These are phyloP conservation scores for Leccinum arenicola DNA, from an alignment of 768 basidiomycete species.

Conservation along the genomic window DNA sequence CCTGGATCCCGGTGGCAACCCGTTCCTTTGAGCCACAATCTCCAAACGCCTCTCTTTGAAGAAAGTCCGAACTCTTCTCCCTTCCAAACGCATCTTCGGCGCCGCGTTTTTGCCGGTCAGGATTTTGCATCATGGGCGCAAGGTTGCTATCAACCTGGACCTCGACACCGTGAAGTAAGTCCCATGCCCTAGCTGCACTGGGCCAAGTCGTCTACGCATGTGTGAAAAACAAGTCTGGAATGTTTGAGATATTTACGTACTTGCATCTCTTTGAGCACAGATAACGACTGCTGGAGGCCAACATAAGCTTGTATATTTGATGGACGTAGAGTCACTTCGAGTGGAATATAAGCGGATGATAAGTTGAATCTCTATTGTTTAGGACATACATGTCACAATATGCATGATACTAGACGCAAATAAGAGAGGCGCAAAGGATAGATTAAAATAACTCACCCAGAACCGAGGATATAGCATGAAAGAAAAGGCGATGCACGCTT, in stretches of 20 bases:
- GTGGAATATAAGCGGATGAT: slow-evolving; percentile 11
- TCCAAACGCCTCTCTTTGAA: slow-evolving; percentile 41
- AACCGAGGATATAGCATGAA: slow-evolving; percentile 65
- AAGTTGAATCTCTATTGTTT: neutral
- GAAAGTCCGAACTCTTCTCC: slow-evolving; percentile 47
- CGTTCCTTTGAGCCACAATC: slow-evolving; percentile 23
- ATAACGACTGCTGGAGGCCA: slow-evolving; percentile 62
- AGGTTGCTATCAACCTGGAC: slow-evolving; percentile 45
- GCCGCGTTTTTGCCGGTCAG: slow-evolving; percentile 52
- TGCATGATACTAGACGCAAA: slow-evolving; percentile 65
- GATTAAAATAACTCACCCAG: slow-evolving; percentile 51
- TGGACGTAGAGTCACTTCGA: slow-evolving; percentile 66
- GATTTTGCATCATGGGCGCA: slow-evolving; percentile 35
- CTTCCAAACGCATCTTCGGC: slow-evolving; percentile 64
- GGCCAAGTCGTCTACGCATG: slow-evolving; percentile 61
- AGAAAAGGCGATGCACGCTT: slow-evolving; percentile 62
- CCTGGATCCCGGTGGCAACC: slow-evolving; percentile 49
- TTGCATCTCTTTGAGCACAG: slow-evolving; percentile 65
- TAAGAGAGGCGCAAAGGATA: neutral
- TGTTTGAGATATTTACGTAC: slow-evolving; percentile 35
- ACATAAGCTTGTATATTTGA: slow-evolving; percentile 66
- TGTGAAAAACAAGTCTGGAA: slow-evolving; percentile 11
- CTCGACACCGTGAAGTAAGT: slow-evolving; percentile 65
- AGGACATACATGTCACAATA: slow-evolving; percentile 59
- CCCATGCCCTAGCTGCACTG: slow-evolving; percentile 62